These are phyloP conservation scores for Cucurbita argyrosperma DNA, from an alignment of 306 rosid genomes.

Conservation along the genomic window DNA sequence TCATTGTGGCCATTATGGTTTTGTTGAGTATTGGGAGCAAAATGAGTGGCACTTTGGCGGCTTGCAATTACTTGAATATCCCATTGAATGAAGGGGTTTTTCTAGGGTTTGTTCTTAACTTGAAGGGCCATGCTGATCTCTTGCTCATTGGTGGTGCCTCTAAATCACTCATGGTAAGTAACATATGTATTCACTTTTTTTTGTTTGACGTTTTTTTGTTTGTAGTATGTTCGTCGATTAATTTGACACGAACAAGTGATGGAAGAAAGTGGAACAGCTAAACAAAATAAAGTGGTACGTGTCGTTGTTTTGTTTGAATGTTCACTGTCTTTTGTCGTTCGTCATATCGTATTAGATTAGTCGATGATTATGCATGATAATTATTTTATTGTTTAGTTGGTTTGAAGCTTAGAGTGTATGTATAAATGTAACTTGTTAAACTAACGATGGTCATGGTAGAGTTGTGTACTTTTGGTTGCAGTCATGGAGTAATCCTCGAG, in stretches of 20 bases:
- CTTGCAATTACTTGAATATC: conserved; percentile 43
- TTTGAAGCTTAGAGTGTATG: too few relatives aligned
- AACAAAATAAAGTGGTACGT: not conserved
- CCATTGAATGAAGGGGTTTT: conserved; percentile 60
- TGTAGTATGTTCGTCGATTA: too few relatives aligned
- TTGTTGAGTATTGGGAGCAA: conserved; percentile 54
- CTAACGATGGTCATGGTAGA: not conserved
- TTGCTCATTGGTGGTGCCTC: conserved; percentile 57
- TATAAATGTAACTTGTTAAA: not conserved
- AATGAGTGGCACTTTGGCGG: conserved; percentile 59
- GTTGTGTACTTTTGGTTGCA: conserved; percentile 13
- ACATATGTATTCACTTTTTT: not conserved
- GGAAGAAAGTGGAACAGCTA: not conserved
- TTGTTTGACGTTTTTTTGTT: not conserved
- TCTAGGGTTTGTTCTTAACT: conserved; percentile 58
- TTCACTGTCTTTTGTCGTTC: not conserved
- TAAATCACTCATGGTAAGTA: conserved; percentile 39
- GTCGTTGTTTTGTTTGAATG: not conserved
- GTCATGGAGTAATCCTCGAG: conserved; percentile 24
- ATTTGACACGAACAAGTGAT: not conserved
- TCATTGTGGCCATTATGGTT: conserved; percentile 26
- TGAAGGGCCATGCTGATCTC: conserved; percentile 88
- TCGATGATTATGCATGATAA: not conserved
- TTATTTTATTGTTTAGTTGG: too few relatives aligned
- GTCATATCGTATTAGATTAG: not conserved